Evolutionary conservation across 208 protist species (phyloP), one percentile per base, ranked within the genome.

Genomic region (Novymonas esmeraldas): DNA sequence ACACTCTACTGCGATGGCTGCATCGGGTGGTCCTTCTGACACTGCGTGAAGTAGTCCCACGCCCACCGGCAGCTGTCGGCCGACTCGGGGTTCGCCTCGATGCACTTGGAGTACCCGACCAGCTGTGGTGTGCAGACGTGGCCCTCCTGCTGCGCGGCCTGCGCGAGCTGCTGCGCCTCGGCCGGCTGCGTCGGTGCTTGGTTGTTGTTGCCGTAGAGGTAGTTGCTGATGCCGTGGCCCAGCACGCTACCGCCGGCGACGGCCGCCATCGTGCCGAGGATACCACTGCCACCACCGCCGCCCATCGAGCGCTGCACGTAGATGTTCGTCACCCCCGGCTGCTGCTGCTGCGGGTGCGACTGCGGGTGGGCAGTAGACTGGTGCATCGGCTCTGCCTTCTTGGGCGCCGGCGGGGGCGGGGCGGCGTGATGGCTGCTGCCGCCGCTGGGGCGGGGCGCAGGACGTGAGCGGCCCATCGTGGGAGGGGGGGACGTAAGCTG

Each of bases 11-110:
- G 44, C 0, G 60, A 11, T 6, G 46, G 45, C 36, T 70, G 22
- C 41, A 39, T 49, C 11, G 75, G 61, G 39, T 84, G 72, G 45
- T 81, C 64, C 2, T 60, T 34, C 62, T 90, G 85, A 76, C 90
- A 95, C 75, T 95, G 85, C 55, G 78, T 62, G 67, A 95, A 95
- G 77, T 89, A 85, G 39, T 95, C 90, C 90, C 90, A 95, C 41
- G 85, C 90, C 90, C 90, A 95, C 74, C 84, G 89, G 77, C 90
- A 95, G 55, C 78, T 78, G 50, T 93, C 83, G 28, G 84, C 50
- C 3, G 71, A 69, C 22, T 79, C 76, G 29, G 66, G 48, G 62
- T 93, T 93, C 45, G 77, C 79, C 76, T 95, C 90, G 7, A 95
- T 61, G 64, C 90, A 94, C 79, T 93, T 92, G 60, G 87, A 69